Base-by-base conservation (phyloP, 495 filamentous ascomycete species). In the Entonaema liquescens region DNA sequence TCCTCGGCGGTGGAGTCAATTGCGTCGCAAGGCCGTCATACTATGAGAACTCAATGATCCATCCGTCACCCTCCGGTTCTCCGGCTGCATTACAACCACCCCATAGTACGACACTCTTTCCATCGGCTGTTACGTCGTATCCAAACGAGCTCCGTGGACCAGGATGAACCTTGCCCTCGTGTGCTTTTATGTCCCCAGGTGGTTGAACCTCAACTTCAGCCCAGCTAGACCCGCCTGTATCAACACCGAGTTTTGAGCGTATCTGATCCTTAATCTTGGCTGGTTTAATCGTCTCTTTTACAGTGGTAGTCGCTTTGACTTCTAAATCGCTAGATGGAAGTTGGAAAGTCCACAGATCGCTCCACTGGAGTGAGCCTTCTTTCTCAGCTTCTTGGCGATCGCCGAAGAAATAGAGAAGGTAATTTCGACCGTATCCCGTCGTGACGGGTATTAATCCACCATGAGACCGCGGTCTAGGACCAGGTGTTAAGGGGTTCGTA, bases 391-490 rank as follows among this genome's bases (percentile, higher is more conserved):
- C 40, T 42, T 31, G 50, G 42, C 59, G 64, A 55, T 74, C 76
- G 25, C 86, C 86, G 29, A 88, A 78, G 71, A 87, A 77, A 74
- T 85, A 87, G 0, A 86, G 68, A 6, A 88, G 78, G 67, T 86
- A 88, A 17, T 80, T 72, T 8, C 86, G 77, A 11, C 86, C 86
- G 25, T 83, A 77, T 12, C 85, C 84, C 0, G 84, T 86, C 0
- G 69, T 77, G n/a, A 87, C 56, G 0, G 84, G 82, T 3, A 85
- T 67, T 2, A 88, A 58, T 12, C 78, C 84, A 1, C 77, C 84
- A 13, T 79, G 81, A 2, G 62, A 70, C 15, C 85, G 77, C 4
- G 83, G 80, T 8, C 63, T 74, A 3, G 85, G 86, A 0, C 83
- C 83, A 1, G 82, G 83, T 0, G 77, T 76, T 4, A 85, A 65